These are phyloP conservation scores for Aurantiochytrium sp. DNA, from an alignment of 108 stramenopile species.

Conservation along the genomic window DNA sequence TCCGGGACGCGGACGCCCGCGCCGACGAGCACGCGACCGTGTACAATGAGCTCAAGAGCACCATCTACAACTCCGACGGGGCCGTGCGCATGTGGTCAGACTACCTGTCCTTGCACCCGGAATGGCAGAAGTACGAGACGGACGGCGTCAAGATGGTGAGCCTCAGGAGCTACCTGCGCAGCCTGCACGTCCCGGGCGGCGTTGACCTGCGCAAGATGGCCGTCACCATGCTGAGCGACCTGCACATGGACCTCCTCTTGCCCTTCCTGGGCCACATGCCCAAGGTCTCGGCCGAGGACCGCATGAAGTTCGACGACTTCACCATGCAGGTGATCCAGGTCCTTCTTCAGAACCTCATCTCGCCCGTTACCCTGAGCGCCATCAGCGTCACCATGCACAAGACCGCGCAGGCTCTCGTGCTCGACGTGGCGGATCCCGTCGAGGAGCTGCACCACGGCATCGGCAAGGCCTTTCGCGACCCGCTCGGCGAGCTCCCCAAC, in stretches of 20 bases:
- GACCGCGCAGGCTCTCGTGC: background rate
- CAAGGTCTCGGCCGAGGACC: background rate
- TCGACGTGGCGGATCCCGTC: background rate
- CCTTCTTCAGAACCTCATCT: background rate
- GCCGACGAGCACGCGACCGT: background rate
- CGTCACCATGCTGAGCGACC: background rate
- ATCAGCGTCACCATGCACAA: background rate
- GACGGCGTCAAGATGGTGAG: background rate
- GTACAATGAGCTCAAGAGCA: background rate
- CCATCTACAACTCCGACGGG: background rate
- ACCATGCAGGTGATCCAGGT: background rate
- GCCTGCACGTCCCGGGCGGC: background rate
- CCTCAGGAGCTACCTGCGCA: background rate
- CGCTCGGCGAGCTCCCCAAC: background rate
- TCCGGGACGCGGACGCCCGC: background rate
- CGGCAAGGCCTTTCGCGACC: background rate
- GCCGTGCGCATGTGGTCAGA: background rate
- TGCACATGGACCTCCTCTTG: background rate
- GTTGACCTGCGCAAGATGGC: background rate
- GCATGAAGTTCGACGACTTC: background rate
- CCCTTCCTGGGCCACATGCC: slow-evolving; percentile 10
- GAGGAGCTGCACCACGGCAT: background rate
- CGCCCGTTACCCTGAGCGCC: slow-evolving; percentile 12
- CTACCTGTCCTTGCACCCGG: background rate
- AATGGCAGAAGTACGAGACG: background rate